These are phyloP conservation scores for Sugiyamaella paludigena DNA, from an alignment of 1,139 yeast genomes.

Conservation along the genomic window DNA sequence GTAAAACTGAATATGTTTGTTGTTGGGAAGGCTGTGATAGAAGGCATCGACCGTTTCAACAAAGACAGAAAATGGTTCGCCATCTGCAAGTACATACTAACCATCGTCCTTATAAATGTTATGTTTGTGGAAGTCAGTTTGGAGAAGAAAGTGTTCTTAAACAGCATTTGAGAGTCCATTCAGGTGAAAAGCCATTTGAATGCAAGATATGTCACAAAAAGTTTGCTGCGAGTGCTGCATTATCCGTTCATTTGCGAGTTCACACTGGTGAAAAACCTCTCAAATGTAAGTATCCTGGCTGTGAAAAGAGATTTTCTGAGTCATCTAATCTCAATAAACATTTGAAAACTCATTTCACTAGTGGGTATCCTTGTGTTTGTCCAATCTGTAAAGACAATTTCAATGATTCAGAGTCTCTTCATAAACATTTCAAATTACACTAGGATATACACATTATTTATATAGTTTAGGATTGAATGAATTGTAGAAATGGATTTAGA, in stretches of 20 bases:
- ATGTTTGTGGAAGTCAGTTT: constrained; percentile 64
- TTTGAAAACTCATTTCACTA: constrained; percentile 36
- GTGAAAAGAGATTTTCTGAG: constrained; percentile 84
- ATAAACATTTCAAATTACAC: constrained; percentile 14
- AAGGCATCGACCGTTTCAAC: constrained; percentile 58
- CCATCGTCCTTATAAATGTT: constrained; percentile 71
- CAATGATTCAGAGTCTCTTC: constrained; percentile 11
- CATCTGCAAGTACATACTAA: constrained; percentile 89
- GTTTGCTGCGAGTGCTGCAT: constrained; percentile 58
- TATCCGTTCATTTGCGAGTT: constrained; percentile 66
- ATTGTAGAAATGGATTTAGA: too few species aligned
- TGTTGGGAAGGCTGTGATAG: constrained; percentile 79
- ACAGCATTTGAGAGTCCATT: constrained; percentile 82
- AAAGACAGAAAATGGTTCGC: constrained; percentile 79
- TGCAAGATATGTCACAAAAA: constrained; percentile 78
- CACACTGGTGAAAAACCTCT: constrained; percentile 95
- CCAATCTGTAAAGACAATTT: constrained; percentile 12
- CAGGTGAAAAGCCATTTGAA: constrained; percentile 79
- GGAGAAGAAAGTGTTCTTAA: constrained; percentile 63
- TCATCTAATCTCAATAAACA: constrained; percentile 87
- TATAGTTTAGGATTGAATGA: not conserved
- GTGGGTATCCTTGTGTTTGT: constrained; percentile 9
- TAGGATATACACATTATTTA: not conserved
- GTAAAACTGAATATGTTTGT: constrained; percentile 68
- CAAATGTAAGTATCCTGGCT: constrained; percentile 72